A percentile compares a stretch with the other conserved stretches of the same genome.
These are phyloP conservation scores for Camelina laxa DNA, from an alignment of 345 rosid genomes.

Conservation along the genomic window DNA sequence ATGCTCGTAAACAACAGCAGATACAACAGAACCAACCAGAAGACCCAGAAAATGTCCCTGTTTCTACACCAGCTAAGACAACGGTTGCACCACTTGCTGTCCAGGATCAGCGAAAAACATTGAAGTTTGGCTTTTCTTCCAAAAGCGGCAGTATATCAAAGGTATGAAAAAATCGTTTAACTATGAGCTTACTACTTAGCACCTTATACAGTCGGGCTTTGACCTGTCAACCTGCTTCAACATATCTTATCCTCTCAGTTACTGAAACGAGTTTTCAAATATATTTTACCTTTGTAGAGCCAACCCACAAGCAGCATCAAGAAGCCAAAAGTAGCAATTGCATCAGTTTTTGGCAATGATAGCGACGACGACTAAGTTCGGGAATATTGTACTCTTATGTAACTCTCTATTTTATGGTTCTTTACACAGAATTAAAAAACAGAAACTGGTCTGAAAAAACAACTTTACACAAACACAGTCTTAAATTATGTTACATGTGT, in stretches of 20 bases:
- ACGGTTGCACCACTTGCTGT: slow-evolving; percentile 57
- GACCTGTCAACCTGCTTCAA: background rate
- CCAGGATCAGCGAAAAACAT: slow-evolving; percentile 78
- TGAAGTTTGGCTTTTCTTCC: slow-evolving; percentile 91
- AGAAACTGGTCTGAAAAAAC: background rate
- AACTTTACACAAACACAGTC: too few relatives aligned
- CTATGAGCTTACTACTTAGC: too few relatives aligned
- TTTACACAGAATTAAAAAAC: background rate
- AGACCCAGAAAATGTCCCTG: slow-evolving; percentile 52
- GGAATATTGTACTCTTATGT: slow-evolving; percentile 17
- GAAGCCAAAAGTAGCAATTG: slow-evolving; percentile 70
- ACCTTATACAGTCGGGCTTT: background rate
- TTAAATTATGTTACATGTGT: background rate
- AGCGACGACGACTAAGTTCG: slow-evolving; percentile 68
- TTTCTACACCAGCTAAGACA: slow-evolving; percentile 41
- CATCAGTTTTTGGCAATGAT: slow-evolving; percentile 76
- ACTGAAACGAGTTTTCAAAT: background rate
- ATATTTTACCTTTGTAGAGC: slow-evolving; percentile 49
- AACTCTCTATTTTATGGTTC: slow-evolving; percentile 8
- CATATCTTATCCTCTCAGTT: background rate
- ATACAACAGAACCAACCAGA: slow-evolving; percentile 56
- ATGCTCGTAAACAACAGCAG: slow-evolving; percentile 76
- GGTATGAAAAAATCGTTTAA: slow-evolving; percentile 49
- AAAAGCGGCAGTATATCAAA: slow-evolving; percentile 64
- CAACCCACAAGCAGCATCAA: slow-evolving; percentile 51